Percentiles rank a stretch among this genome's conserved stretches.
Evolutionary conservation across 179 eudicot species (phyloP).

Genomic region (Kewa caespitosa): DNA sequence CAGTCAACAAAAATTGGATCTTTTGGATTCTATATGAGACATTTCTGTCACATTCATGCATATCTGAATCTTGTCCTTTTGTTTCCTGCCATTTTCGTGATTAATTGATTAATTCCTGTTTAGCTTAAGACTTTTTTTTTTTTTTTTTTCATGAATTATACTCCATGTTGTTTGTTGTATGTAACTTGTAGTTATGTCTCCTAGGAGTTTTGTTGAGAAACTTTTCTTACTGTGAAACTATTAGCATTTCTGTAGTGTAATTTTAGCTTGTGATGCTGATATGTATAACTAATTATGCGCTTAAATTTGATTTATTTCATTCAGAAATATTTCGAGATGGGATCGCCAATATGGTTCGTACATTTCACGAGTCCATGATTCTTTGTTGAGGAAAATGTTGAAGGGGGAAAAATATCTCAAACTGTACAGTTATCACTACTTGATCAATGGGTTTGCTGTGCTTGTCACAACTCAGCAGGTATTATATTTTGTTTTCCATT

Average conservation of each 20-base stretch:
- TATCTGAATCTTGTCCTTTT: slow-evolving; percentile 25
- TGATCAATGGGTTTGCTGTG: slow-evolving; percentile 98
- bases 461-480: slow-evolving; percentile 90
- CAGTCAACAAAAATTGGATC: not conserved
- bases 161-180: slow-evolving; percentile 1
- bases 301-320: slow-evolving; percentile 7
- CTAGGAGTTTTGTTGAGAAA: not conserved
- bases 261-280: slow-evolving; percentile 11
- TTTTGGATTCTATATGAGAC: slow-evolving; percentile 20
- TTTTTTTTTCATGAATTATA: not conserved
- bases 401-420: slow-evolving; percentile 81
- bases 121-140: not conserved
- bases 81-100: slow-evolving; percentile 18
- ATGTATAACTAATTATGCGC: not conserved
- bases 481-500: slow-evolving; percentile 21
- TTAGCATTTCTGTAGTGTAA: not conserved
- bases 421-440: slow-evolving; percentile 93
- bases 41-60: slow-evolving; percentile 21
- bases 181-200: not conserved
- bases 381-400: slow-evolving; percentile 64
- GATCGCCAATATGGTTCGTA: slow-evolving; percentile 36
- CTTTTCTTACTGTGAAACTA: not conserved
- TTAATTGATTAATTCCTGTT: slow-evolving; percentile 16
- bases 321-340: slow-evolving; percentile 57
- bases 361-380: slow-evolving; percentile 67